Percentiles rank a stretch among this genome's conserved stretches.
phyloP scores from a whole-genome alignment of 2,329 filamentous ascomycete species.

The Gnomoniopsis smithogilvyi region DNA sequence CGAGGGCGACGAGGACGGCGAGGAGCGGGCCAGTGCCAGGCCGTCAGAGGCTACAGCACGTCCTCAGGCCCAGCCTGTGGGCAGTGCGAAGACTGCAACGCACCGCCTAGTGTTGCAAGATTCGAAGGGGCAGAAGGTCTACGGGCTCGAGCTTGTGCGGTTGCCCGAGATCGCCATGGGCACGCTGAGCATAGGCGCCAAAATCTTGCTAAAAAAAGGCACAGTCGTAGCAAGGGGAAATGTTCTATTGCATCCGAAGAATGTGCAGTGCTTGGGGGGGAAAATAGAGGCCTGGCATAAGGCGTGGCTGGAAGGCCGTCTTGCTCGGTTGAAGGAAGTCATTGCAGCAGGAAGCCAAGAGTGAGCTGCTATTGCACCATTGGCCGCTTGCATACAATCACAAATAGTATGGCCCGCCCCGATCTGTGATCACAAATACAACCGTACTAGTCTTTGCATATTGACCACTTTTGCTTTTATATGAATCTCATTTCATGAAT shows the following conservation, averaged over 20 bases:
- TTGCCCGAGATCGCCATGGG: constrained; percentile 64
- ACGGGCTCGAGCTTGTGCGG: constrained; percentile 67
- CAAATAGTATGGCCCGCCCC: neutral
- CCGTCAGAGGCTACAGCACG: neutral
- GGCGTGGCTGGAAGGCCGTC: constrained; percentile 69
- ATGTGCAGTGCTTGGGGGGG: constrained; percentile 74
- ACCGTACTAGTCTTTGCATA: neutral
- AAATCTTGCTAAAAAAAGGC: constrained; percentile 68
- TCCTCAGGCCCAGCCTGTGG: constrained; percentile 3
- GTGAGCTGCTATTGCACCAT: neutral
- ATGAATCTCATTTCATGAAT: neutral
- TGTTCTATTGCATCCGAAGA: constrained; percentile 70
- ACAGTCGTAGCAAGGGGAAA: constrained; percentile 70
- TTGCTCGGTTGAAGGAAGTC: constrained; percentile 64
- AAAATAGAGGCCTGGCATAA: constrained; percentile 80
- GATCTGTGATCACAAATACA: neutral
- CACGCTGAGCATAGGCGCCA: constrained; percentile 72
- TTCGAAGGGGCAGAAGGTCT: constrained; percentile 63
- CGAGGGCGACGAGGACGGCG: constrained; percentile 45
- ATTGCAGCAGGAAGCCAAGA: constrained; percentile 37
- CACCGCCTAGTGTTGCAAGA: constrained; percentile 86
- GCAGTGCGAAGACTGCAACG: constrained; percentile 48
- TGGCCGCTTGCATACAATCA: no score
- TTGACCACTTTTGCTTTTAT: neutral
- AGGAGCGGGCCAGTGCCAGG: constrained; percentile 37